Evolutionary conservation across 306 rosid species (phyloP), one percentile per base, ranked within the genome.

Genomic region (Vigna mungo): DNA sequence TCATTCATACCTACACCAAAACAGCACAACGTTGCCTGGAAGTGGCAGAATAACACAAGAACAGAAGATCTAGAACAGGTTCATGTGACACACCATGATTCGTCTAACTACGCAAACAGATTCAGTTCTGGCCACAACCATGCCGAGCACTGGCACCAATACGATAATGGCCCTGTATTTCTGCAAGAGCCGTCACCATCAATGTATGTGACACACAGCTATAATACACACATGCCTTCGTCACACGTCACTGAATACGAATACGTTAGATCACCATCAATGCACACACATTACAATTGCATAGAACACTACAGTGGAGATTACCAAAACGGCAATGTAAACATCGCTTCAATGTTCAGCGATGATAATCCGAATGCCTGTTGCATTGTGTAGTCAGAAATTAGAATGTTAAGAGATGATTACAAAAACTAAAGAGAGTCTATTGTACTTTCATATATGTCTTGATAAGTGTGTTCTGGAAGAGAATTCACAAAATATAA

Each of bases 301-400:
- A 61, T 74, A 60, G 96, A 85, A 32, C 78, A 81, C 62, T 85
- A 86, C 83, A 32, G 53, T 71, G 88, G 84, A 74, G 91, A 87
- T 55, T 78, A 86, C 76, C 76, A 65, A 34, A 78, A 72, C 60
- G 59, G 68, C 46, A 82, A 76, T 61, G 92, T 89, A 21, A 84
- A 83, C 76, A 80, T 95, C 67, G 82, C 84, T 41, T 90, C 94
- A 60, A 82, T 95, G 62, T 95, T 95, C 84, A 95, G 97, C 37
- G 97, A 95, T 56, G 97, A 95, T 84, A 92, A 95, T 86, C 99
- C 97, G 0, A 92, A 95, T 71, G 96, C 97, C n/a, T 95, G 97
- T 81, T 64, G 69, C n/a, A 77, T 92, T 83, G 87, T 90, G 76
- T 92, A 87, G 80, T 88, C 7, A 85, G 76, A 30, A 87, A 78